Base-by-base conservation (phyloP, 352 stramenopile genomes). In the Aphanomyces euteiches region DNA sequence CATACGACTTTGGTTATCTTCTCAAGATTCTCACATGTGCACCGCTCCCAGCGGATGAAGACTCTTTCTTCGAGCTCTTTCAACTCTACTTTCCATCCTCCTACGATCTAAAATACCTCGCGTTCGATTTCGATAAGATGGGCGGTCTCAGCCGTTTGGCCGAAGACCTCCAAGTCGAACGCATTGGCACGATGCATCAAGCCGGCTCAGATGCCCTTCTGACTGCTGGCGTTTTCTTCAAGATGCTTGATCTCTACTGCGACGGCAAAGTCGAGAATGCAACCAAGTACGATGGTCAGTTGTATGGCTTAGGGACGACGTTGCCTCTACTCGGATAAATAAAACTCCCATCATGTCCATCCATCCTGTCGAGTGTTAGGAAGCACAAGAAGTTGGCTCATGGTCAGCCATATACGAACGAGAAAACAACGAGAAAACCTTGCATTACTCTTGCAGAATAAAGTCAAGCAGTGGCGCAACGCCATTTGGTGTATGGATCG, bases 31-130 rank as follows among this genome's bases (percentile, higher is more conserved):
- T 98, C 28, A 98, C 93, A 40, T 98, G 88, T 75, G 80, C 77
- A 10, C 88, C 92, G 21, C 72, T 98, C 67, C 94, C 94, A 12
- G 85, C 85, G 7, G 87, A 97, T 61, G 90, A 97, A 67, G 80
- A 88, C 21, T 90, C 81, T 59, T 99, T 99, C 78, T 99, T 99
- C 69, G 95, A 99, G 66, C 72, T 99, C 66, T 81, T 99, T 70
- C 96, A 97, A 71, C 96, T 96, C 74, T 99, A 99, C 81, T 99
- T 99, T 78, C 97, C 97, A 5, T 96, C 83, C 39, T 97, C 98
- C 54, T 99, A 98, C 78, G 97, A 99, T 78, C 89, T 99, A 72
- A 99, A 99, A 84, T 98, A 98, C 80, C 96, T 99, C 77, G 98
- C 97, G 21, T 97, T 97, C 73, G 88, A 98, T 67, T 94, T 97